These are phyloP conservation scores for Globisporangium heterothallicum DNA, from an alignment of 352 stramenopile species.

Conservation along the genomic window DNA sequence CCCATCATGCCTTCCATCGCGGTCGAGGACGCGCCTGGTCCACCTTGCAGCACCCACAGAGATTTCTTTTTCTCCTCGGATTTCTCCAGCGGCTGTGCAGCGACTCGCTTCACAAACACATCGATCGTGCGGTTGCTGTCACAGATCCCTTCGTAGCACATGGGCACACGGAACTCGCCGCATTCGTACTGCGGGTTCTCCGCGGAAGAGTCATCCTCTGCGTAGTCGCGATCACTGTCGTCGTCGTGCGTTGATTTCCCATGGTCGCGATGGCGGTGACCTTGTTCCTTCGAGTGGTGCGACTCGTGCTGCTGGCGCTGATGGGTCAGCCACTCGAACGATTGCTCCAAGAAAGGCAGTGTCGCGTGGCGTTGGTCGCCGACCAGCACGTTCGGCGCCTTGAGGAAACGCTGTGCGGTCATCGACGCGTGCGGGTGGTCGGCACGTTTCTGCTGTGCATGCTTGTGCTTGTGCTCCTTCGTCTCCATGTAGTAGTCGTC, in stretches of 20 bases:
- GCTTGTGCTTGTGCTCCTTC: conserved; percentile 8
- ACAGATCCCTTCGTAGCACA: conserved; percentile 29
- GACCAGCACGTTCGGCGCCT: conserved; percentile 5
- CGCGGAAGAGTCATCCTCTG: background rate
- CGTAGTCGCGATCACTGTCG: background rate
- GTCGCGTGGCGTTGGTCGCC: conserved; percentile 11
- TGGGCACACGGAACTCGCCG: conserved; percentile 21
- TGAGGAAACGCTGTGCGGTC: background rate
- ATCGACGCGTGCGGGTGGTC: background rate
- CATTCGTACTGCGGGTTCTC: conserved; percentile 19
- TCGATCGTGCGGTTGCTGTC: conserved; percentile 19
- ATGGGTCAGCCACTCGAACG: conserved; percentile 14
- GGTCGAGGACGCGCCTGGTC: conserved; percentile 60
- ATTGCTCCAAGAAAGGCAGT: conserved; percentile 20
- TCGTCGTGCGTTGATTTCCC: background rate
- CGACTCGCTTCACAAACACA: conserved; percentile 51
- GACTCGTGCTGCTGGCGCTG: background rate
- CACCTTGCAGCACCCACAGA: conserved; percentile 69
- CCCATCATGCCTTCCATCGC: conserved; percentile 65
- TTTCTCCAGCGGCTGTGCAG: conserved; percentile 9
- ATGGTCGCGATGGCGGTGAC: background rate
- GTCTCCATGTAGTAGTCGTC: conserved; percentile 25
- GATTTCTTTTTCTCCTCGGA: conserved; percentile 25
- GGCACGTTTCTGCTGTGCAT: too few species aligned
- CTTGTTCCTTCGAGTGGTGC: background rate